Base-by-base conservation (phyloP, 345 rosid species). In the Hibiscus trionum region DNA sequence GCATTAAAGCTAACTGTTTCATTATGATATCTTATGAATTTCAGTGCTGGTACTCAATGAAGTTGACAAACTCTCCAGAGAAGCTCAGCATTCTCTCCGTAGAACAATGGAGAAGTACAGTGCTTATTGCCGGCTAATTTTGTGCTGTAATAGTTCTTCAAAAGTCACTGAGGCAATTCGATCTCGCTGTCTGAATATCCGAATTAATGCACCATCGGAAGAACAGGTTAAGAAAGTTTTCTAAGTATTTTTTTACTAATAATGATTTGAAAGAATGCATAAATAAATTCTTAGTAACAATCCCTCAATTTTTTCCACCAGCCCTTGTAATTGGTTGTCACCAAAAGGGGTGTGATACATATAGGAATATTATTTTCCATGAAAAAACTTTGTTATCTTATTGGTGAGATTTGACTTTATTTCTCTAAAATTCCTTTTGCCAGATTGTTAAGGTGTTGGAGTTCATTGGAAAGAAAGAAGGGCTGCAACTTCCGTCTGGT, bases 61-160 rank as follows among this genome's bases (percentile, higher is more conserved):
- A 82, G 99, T 93, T 70, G 97, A 93, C 94, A 95, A 89, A 83
- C 98, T 95, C 68, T 95, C 97, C 63, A 88, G 98, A 86, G 98
- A 93, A 84, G 99, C 99, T 27, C 99, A 95, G 6, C 97, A 93
- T 87, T 89, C 99, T 77, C 93, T 92, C 33, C 91, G 99, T 66
- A 87, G 98, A 85, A 92, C 99, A 56, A 95, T 95, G 98, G 99
- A 95, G 88, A 95, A 95, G 69, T 95, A 93, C 69, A 93, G 98
- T 80, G 73, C 96, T 61, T 93, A 84, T 66, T 95, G 99, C 79
- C 86, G 96, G 55, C 86, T 95, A 72, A 89, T 95, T 77, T 85
- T 93, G 57, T 95, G 97, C 83, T 89, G 99, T 76, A 93, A 95
- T 80, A 93, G 98, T 70, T 95, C 97, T 76, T 95, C 98, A 12